phyloP scores from a whole-genome alignment of 805 yeast genomes.

The Pichia nanzhaoensis region DNA sequence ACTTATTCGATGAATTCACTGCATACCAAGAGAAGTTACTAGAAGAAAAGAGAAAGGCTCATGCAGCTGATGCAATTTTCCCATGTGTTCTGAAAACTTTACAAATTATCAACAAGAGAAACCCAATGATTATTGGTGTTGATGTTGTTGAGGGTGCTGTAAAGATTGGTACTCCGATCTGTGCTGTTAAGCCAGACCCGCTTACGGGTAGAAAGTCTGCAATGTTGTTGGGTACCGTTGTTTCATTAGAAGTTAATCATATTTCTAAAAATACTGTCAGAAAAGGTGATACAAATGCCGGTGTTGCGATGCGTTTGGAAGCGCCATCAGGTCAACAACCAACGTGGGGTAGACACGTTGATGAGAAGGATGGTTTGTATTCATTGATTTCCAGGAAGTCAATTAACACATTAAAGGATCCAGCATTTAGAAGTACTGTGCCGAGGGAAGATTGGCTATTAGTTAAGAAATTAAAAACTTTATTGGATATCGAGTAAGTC shows the following conservation, averaged over 20 bases:
- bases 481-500: slow-evolving; percentile 58
- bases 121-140: slow-evolving; percentile 99
- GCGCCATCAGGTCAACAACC: slow-evolving; percentile 91
- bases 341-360: slow-evolving; percentile 98
- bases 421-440: slow-evolving; percentile 93
- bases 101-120: slow-evolving; percentile 96
- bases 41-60: slow-evolving; percentile 86
- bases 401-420: slow-evolving; percentile 95
- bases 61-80: slow-evolving; percentile 81
- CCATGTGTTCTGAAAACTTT: slow-evolving; percentile 93
- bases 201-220: slow-evolving; percentile 66
- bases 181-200: slow-evolving; percentile 88
- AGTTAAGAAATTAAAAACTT: slow-evolving; percentile 78
- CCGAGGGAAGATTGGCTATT: slow-evolving; percentile 94
- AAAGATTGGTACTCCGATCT: slow-evolving; percentile 89
- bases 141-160: slow-evolving; percentile 90
- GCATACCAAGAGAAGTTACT: slow-evolving; percentile 83
- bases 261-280: slow-evolving; percentile 71
- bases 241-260: slow-evolving; percentile 94
- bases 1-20: slow-evolving; percentile 89
- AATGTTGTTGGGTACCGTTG: slow-evolving; percentile 79
- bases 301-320: slow-evolving; percentile 97
- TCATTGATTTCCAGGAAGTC: slow-evolving; percentile 87
- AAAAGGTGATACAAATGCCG: slow-evolving; percentile 94
- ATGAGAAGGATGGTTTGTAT: slow-evolving; percentile 83